phyloP scores from a whole-genome alignment of 345 rosid species.

The Gossypium ekmanianum region DNA sequence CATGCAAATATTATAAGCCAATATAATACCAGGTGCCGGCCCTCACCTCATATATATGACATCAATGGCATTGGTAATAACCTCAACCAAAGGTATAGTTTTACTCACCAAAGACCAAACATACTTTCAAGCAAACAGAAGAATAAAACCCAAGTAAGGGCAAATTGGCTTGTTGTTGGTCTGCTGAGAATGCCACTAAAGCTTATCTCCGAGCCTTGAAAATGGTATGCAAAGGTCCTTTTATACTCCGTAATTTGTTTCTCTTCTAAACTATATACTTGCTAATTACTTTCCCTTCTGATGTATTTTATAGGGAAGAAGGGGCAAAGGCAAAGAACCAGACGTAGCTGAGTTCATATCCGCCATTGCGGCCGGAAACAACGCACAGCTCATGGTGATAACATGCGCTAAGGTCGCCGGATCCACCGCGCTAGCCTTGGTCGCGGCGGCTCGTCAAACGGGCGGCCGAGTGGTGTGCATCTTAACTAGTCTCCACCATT shows the following conservation, averaged over 20 bases:
- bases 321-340: conserved; percentile 40
- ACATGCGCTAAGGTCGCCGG: conserved; percentile 15
- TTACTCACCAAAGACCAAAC: background rate
- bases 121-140: background rate
- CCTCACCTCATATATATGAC: background rate
- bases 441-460: conserved; percentile 49
- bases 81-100: background rate
- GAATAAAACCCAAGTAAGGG: background rate
- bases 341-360: conserved; percentile 56
- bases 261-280: background rate
- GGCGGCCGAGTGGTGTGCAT: conserved; percentile 40
- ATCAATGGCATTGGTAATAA: background rate
- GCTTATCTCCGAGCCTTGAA: conserved; percentile 49
- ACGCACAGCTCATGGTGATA: conserved; percentile 44
- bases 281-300: background rate
- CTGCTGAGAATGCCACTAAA: conserved; percentile 58
- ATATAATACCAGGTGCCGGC: background rate
- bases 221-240: conserved; percentile 28
- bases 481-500: conserved; percentile 10
- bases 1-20: conserved; percentile 10
- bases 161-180: conserved; percentile 37
- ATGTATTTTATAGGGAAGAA: conserved; percentile 28
- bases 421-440: conserved; percentile 30
- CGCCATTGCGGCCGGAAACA: conserved; percentile 54
- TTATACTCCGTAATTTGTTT: background rate